Percentiles rank a stretch among this genome's conserved stretches.
Evolutionary conservation across 129 eudicot genomes (phyloP).

Genomic region (Chrysanthemum seticuspe): DNA sequence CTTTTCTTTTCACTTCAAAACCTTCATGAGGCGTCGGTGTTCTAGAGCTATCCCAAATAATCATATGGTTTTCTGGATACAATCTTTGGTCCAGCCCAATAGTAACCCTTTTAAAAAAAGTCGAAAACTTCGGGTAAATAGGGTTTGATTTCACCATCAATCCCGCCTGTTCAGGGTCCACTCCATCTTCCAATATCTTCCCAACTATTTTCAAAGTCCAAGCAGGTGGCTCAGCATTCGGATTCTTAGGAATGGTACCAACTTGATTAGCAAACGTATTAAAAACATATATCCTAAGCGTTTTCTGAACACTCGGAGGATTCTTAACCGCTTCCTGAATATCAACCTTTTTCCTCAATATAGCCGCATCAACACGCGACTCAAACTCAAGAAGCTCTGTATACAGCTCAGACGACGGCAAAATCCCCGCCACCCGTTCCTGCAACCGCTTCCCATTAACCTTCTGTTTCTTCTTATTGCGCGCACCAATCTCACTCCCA

Average conservation of each 20-base stretch:
- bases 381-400: slow-evolving; percentile 94
- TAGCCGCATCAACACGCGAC: slow-evolving; percentile 87
- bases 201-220: slow-evolving; percentile 94
- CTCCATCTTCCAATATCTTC: slow-evolving; percentile 87
- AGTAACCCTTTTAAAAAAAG: slow-evolving; percentile 73
- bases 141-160: slow-evolving; percentile 60
- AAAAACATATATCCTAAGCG: slow-evolving; percentile 84
- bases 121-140: slow-evolving; percentile 79
- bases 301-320: slow-evolving; percentile 76
- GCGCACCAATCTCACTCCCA: slow-evolving; percentile 50
- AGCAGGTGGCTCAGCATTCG: slow-evolving; percentile 74
- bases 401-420: slow-evolving; percentile 85
- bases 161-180: slow-evolving; percentile 86
- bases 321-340: slow-evolving; percentile 83
- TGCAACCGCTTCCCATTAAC: slow-evolving; percentile 20
- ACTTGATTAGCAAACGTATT: slow-evolving; percentile 88
- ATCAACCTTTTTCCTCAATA: slow-evolving; percentile 73
- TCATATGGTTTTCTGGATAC: slow-evolving; percentile 83
- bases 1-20: slow-evolving; percentile 91
- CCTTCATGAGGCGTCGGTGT: slow-evolving; percentile 90
- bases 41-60: slow-evolving; percentile 83
- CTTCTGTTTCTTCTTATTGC: slow-evolving; percentile 71
- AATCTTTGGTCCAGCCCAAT: slow-evolving; percentile 77
- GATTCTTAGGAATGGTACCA: slow-evolving; percentile 64
- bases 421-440: slow-evolving; percentile 73